These are phyloP conservation scores for Aspergillus versicolor DNA, from an alignment of 2,329 filamentous ascomycete genomes.

Conservation along the genomic window DNA sequence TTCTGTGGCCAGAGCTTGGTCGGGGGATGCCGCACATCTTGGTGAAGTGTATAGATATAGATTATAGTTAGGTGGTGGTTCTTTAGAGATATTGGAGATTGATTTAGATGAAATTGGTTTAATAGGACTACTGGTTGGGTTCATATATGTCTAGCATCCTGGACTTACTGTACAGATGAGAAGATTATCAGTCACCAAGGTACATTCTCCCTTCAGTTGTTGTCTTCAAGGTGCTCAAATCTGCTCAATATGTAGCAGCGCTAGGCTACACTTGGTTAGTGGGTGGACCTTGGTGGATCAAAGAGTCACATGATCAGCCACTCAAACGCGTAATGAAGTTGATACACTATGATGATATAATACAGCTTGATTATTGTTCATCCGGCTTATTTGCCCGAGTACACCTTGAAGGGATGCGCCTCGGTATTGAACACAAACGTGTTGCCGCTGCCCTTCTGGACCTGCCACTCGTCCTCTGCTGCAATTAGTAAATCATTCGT, in stretches of 20 bases:
- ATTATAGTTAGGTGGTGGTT: no score
- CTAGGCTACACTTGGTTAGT: slow-evolving; percentile 2
- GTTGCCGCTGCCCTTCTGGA: slow-evolving; percentile 51
- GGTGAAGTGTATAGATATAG: no score
- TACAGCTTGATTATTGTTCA: no score
- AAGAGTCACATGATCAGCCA: background rate
- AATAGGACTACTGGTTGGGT: background rate
- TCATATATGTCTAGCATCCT: background rate
- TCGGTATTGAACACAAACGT: slow-evolving; percentile 65
- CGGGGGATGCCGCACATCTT: slow-evolving; percentile 49
- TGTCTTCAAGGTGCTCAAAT: slow-evolving; percentile 14
- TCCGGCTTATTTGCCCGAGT: background rate
- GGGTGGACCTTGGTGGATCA: background rate
- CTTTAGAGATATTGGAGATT: no score
- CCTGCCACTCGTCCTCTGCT: slow-evolving; percentile 60
- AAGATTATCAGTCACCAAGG: slow-evolving; percentile 12
- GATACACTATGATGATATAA: no score
- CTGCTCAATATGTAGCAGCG: slow-evolving; percentile 5
- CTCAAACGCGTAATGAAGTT: no score
- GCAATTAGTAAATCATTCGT: slow-evolving; percentile 13
- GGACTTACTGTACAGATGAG: background rate
- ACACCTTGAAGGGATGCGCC: slow-evolving; percentile 52
- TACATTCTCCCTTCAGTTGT: background rate
- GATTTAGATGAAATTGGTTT: background rate
- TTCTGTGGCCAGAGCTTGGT: slow-evolving; percentile 43